Conservation (phyloP, 257 asterid genomes). For the Jacaranda mimosifolia region DNA sequence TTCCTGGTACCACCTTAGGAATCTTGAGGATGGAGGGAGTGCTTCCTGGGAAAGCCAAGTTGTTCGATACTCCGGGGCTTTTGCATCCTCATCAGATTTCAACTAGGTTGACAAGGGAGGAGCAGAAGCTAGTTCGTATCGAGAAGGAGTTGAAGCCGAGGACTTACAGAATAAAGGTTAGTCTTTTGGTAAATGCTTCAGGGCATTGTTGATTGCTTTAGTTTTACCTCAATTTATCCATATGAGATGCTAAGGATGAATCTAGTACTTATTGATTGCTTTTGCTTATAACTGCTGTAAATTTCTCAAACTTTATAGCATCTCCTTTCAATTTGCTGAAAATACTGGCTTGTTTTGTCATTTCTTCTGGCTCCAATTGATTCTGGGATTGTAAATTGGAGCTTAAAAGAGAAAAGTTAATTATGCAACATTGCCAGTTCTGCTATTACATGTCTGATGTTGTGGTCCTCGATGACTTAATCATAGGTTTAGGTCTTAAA, state of each 20-base stretch:
- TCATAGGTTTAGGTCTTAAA: not conserved
- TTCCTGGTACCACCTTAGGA: conserved; percentile 91
- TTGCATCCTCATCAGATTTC: conserved; percentile 90
- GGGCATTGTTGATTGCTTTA: conserved; percentile 24
- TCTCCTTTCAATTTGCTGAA: conserved; percentile 4
- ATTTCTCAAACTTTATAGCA: conserved; percentile 3
- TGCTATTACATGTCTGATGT: not conserved
- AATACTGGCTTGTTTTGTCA: conserved; percentile 6
- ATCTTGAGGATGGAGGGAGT: conserved; percentile 89
- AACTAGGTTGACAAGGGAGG: conserved; percentile 76
- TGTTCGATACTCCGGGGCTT: conserved; percentile 94
- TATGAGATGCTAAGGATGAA: conserved; percentile 20
- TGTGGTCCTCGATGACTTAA: conserved; percentile 6
- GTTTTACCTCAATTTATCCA: not conserved
- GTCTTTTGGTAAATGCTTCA: conserved; percentile 19
- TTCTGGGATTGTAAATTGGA: not conserved
- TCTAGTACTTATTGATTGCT: not conserved
- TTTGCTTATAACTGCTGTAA: not conserved
- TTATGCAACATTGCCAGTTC: not conserved
- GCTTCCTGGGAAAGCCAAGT: conserved; percentile 83
- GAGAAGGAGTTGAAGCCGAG: conserved; percentile 85
- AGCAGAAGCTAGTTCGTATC: conserved; percentile 69
- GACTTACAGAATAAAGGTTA: conserved; percentile 89
- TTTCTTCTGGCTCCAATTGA: not conserved
- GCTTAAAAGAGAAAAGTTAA: not conserved